These are phyloP conservation scores for Podochytrium sp. DNA, from an alignment of 192 early-diverging fungal species.

Conservation along the genomic window DNA sequence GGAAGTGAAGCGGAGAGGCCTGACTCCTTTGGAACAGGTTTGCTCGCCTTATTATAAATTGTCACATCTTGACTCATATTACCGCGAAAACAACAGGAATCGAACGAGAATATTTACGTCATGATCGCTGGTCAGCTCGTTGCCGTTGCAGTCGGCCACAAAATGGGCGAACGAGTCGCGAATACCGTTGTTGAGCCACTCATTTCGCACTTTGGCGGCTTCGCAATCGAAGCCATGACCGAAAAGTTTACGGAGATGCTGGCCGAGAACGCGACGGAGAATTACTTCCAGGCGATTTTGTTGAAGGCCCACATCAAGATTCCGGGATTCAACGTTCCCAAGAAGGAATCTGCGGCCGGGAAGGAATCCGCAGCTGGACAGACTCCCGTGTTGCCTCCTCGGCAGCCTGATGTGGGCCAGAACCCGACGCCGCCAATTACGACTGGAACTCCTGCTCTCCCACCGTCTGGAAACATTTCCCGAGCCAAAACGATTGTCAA, in stretches of 20 bases:
- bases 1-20: background rate
- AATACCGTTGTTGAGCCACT: constrained; percentile 13
- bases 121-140: constrained; percentile 24
- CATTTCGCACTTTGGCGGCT: constrained; percentile 17
- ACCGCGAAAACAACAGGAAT: background rate
- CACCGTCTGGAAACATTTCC: background rate
- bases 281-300: constrained; percentile 1
- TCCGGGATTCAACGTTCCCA: constrained; percentile 12
- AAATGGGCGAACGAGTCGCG: constrained; percentile 18
- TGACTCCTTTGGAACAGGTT: background rate
- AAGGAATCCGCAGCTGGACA: too few species aligned
- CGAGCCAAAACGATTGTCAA: background rate
- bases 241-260: constrained; percentile 13
- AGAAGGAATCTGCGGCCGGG: background rate
- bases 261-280: constrained; percentile 11
- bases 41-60: background rate
- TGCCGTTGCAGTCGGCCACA: constrained; percentile 24
- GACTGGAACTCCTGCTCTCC: too few species aligned
- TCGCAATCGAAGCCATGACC: constrained; percentile 20
- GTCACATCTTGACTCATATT: background rate
- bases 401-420: too few species aligned
- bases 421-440: too few species aligned
- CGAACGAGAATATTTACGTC: constrained; percentile 16
- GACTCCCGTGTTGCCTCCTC: too few species aligned
- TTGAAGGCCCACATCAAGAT: constrained; percentile 2